Evolutionary conservation across 2,329 filamentous ascomycete species (phyloP).

Genomic region (Diaporthe aspalathi): DNA sequence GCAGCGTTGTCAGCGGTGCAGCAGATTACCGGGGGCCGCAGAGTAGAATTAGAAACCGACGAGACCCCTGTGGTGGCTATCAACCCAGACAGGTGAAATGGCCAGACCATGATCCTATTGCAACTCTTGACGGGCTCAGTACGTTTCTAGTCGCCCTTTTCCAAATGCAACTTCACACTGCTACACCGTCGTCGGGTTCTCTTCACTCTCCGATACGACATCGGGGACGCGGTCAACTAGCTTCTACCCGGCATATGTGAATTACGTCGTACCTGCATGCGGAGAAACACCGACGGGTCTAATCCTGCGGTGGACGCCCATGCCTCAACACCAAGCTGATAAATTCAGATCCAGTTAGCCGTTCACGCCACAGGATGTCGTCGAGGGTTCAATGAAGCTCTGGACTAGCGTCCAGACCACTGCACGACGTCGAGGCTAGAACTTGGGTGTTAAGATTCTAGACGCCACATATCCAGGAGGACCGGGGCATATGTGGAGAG

Average conservation of each 20-base stretch:
- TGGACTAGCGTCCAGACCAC: constrained; percentile 2
- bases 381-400: neutral
- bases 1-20: neutral
- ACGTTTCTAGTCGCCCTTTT: neutral
- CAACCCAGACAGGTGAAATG: neutral
- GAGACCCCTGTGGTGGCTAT: neutral
- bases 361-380: neutral
- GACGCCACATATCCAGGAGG: neutral
- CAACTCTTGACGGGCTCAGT: neutral
- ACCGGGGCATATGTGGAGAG: neutral
- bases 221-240: neutral
- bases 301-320: constrained; percentile 3
- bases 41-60: constrained; percentile 14
- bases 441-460: neutral
- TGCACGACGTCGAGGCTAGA: neutral
- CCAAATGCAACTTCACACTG: constrained; percentile 16
- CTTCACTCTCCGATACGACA: neutral
- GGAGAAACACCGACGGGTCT: constrained; percentile 3
- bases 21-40: neutral
- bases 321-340: neutral
- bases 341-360: neutral
- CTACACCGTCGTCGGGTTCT: constrained; percentile 3
- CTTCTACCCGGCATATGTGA: neutral
- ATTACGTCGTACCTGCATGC: constrained; percentile 3
- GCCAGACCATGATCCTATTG: neutral